These are phyloP conservation scores for Dendrobium chrysotoxum DNA, from an alignment of 106 monocot species.

Conservation along the genomic window DNA sequence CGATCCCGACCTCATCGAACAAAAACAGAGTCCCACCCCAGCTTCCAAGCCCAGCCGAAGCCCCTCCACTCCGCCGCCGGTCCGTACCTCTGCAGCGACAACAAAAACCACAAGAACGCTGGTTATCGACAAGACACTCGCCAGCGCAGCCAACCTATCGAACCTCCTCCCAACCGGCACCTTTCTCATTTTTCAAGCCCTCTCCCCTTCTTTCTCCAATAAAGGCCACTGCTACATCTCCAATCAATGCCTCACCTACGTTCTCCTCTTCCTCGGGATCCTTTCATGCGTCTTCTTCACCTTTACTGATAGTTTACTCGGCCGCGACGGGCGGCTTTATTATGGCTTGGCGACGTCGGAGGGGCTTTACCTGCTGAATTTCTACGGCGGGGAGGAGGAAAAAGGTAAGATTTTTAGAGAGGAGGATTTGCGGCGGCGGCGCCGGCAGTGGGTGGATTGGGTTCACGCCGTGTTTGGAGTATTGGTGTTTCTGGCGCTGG, in stretches of 20 bases:
- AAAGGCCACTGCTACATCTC: conserved; percentile 39
- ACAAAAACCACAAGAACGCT: background rate
- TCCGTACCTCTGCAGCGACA: no score
- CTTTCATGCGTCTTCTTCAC: conserved; percentile 48
- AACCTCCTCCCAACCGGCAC: conserved; percentile 41
- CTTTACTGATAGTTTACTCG: conserved; percentile 48
- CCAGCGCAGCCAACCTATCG: conserved; percentile 15
- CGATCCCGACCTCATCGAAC: background rate
- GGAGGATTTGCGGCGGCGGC: conserved; percentile 7
- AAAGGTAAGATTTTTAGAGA: conserved; percentile 12
- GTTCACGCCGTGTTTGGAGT: conserved; percentile 42
- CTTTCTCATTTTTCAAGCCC: conserved; percentile 41
- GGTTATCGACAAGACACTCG: conserved; percentile 17
- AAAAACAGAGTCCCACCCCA: background rate
- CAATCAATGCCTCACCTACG: conserved; percentile 31
- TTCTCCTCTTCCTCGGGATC: conserved; percentile 25
- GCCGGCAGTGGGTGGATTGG: conserved; percentile 26
- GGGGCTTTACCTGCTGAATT: conserved; percentile 40
- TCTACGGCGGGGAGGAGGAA: conserved; percentile 15
- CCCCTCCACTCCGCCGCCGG: background rate
- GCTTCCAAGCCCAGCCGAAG: background rate
- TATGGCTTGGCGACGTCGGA: conserved; percentile 32
- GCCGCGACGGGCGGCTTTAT: conserved; percentile 38
- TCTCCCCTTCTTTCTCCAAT: conserved; percentile 48
- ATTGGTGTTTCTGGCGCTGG: conserved; percentile 33